These are phyloP conservation scores for Chaetoscypha palmicola DNA, from an alignment of 2,329 filamentous ascomycete species.

Conservation along the genomic window DNA sequence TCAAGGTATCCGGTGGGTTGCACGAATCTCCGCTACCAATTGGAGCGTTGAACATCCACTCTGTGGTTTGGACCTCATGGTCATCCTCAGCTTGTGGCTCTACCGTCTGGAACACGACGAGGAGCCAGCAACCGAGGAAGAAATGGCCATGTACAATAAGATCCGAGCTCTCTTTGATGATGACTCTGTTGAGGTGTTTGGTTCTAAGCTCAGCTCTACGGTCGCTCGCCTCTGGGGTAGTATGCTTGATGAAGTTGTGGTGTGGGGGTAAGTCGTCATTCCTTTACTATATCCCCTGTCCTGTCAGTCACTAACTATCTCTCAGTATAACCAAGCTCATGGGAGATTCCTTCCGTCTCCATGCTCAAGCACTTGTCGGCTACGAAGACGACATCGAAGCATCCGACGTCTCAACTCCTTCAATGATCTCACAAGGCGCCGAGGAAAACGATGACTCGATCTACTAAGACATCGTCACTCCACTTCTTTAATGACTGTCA, in stretches of 20 bases:
- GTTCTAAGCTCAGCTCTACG: slow-evolving; percentile 83
- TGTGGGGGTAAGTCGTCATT: slow-evolving; percentile 80
- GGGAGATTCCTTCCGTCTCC: slow-evolving; percentile 96
- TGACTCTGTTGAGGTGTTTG: slow-evolving; percentile 75
- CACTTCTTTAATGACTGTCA: slow-evolving; percentile 28
- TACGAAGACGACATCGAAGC: slow-evolving; percentile 80
- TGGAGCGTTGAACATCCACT: slow-evolving; percentile 98
- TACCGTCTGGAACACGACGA: slow-evolving; percentile 99
- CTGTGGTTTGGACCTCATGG: slow-evolving; percentile 94
- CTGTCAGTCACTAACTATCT: slow-evolving; percentile 36
- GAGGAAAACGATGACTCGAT: slow-evolving; percentile 60
- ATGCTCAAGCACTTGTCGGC: slow-evolving; percentile 87
- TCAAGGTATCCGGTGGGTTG: slow-evolving; percentile 95
- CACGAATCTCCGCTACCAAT: slow-evolving; percentile 94
- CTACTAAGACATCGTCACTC: slow-evolving; percentile 40
- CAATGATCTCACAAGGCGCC: slow-evolving; percentile 64
- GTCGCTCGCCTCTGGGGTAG: slow-evolving; percentile 94
- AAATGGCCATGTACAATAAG: slow-evolving; percentile 86
- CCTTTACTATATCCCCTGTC: neutral
- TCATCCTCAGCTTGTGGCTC: slow-evolving; percentile 95
- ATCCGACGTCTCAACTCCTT: slow-evolving; percentile 61
- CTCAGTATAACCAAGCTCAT: slow-evolving; percentile 83
- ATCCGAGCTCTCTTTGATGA: slow-evolving; percentile 85
- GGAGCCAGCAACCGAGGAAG: slow-evolving; percentile 77
- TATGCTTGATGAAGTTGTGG: slow-evolving; percentile 97